phyloP scores from a whole-genome alignment of 306 rosid species.

The Adenanthera pavonina region DNA sequence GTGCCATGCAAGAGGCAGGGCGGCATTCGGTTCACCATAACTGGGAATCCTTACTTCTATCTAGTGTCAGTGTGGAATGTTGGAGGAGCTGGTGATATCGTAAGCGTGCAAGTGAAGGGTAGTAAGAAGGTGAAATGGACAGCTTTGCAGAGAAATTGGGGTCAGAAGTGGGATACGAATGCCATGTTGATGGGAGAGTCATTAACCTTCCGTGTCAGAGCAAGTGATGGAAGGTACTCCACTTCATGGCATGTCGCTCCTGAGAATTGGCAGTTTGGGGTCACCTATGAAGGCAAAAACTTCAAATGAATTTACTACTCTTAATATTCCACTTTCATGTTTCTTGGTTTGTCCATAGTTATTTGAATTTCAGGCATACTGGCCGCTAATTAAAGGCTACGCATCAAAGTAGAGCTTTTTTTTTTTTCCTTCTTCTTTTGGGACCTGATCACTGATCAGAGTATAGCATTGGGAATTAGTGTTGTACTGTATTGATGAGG shows the following conservation, averaged over 20 bases:
- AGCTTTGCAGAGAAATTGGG: slow-evolving; percentile 65
- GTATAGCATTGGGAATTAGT: not conserved
- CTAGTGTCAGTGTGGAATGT: slow-evolving; percentile 69
- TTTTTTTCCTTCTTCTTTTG: no score
- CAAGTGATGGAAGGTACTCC: slow-evolving; percentile 62
- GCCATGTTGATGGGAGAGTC: slow-evolving; percentile 67
- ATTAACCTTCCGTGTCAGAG: slow-evolving; percentile 61
- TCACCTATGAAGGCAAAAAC: slow-evolving; percentile 73
- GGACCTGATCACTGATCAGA: no score
- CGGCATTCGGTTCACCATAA: slow-evolving; percentile 72
- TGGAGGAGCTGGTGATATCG: slow-evolving; percentile 79
- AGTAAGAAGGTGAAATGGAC: slow-evolving; percentile 60
- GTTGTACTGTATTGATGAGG: not conserved
- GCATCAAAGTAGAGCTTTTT: not conserved
- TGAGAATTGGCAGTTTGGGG: slow-evolving; percentile 74
- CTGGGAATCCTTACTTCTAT: slow-evolving; percentile 77
- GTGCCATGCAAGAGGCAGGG: slow-evolving; percentile 65
- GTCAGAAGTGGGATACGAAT: slow-evolving; percentile 72
- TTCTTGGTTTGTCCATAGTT: not conserved
- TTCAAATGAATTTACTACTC: slow-evolving; percentile 26
- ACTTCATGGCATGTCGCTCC: slow-evolving; percentile 60
- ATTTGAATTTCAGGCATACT: not conserved
- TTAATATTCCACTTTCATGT: not conserved
- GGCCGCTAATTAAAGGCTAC: not conserved
- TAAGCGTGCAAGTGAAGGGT: slow-evolving; percentile 66